These are phyloP conservation scores for Apiotrichum veenhuisii DNA, from an alignment of 1,284 basidiomycete genomes.

Conservation along the genomic window DNA sequence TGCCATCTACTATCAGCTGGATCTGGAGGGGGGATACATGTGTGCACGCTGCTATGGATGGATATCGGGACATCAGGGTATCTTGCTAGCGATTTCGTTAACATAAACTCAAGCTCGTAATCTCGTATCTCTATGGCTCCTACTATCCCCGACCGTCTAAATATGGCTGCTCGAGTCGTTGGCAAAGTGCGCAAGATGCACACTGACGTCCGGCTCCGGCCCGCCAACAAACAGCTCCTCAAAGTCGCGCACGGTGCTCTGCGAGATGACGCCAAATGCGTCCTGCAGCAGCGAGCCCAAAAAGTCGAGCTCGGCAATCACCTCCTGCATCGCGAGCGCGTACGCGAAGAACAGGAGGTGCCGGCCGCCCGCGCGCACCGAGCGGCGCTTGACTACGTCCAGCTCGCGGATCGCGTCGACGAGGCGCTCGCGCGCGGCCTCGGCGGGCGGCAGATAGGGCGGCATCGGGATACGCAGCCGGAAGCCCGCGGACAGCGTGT, in stretches of 20 bases:
- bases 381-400: constrained; percentile 66
- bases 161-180: constrained; percentile 2
- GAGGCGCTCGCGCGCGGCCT: constrained; percentile 70
- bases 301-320: constrained; percentile 77
- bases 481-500: constrained; percentile 80
- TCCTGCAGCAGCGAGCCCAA: constrained; percentile 74
- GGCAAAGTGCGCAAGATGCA: constrained; percentile 1
- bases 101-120: too few relatives aligned
- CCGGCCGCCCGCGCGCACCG: constrained; percentile 61
- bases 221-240: constrained; percentile 58
- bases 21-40: too few relatives aligned
- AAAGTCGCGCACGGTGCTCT: constrained; percentile 62
- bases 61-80: too few relatives aligned
- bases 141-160: too few relatives aligned
- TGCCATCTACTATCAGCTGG: too few relatives aligned
- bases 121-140: too few relatives aligned
- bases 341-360: constrained; percentile 92
- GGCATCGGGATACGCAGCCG: constrained; percentile 85
- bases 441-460: constrained; percentile 89
- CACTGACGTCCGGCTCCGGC: constrained; percentile 1
- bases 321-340: constrained; percentile 82
- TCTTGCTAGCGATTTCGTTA: too few relatives aligned
- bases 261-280: constrained; percentile 77
- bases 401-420: constrained; percentile 77
- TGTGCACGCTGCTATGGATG: too few relatives aligned